A percentile compares a stretch with the other conserved stretches of the same genome.
Conservation (phyloP, 202 grass and related monocot species). For the Schoenoplectus triqueter region DNA sequence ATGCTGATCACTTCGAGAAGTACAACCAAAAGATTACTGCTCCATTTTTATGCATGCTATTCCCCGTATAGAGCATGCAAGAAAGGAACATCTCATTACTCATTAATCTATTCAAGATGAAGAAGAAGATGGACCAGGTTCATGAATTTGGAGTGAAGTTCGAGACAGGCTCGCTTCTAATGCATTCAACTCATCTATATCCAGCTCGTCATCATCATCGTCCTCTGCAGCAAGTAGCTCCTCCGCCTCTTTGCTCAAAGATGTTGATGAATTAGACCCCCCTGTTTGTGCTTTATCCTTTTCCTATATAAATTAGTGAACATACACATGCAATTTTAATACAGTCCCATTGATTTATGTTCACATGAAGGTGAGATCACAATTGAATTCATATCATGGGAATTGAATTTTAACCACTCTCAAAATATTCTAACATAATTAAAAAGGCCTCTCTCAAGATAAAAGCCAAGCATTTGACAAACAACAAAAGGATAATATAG, state of each 20-base stretch:
- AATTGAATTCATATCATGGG: background rate
- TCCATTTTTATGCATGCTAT: background rate
- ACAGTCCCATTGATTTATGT: background rate
- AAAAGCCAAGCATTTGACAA: conserved; percentile 14
- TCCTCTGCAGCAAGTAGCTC: conserved; percentile 58
- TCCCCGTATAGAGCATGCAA: conserved; percentile 41
- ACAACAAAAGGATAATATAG: background rate
- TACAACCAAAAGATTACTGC: background rate
- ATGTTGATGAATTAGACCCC: conserved; percentile 60
- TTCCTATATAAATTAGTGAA: conserved; percentile 27
- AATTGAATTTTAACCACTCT: background rate
- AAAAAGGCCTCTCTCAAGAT: background rate
- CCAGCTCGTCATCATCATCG: conserved; percentile 79
- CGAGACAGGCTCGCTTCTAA: conserved; percentile 83
- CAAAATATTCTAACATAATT: conserved; percentile 16
- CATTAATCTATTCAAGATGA: conserved; percentile 53
- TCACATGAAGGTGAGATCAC: background rate
- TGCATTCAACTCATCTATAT: conserved; percentile 93
- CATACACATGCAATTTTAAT: background rate
- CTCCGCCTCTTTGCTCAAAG: conserved; percentile 57
- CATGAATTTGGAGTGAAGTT: conserved; percentile 79
- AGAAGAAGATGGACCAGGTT: conserved; percentile 55
- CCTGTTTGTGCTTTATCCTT: conserved; percentile 50
- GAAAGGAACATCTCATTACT: conserved; percentile 35
- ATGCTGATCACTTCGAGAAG: conserved; percentile 2